Base-by-base conservation (phyloP, 352 stramenopile genomes). In the Globisporangium okanoganense region DNA sequence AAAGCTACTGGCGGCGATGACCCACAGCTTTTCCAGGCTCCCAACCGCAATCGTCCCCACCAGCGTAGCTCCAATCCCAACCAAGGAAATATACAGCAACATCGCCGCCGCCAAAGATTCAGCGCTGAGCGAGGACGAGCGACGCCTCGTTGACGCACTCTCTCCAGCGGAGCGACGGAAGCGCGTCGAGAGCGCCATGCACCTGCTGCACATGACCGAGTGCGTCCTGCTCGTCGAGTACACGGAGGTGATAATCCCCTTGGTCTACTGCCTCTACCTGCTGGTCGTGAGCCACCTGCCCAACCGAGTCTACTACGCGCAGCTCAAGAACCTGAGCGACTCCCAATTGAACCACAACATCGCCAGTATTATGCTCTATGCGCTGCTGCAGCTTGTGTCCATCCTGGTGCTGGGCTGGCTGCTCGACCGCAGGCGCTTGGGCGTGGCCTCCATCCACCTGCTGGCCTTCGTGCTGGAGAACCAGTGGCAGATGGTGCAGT, bases 381-480 rank as follows among this genome's bases (percentile, higher is more conserved):
- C 45, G 8, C 50, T 60, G 16, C 56, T 82, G 24, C 69, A 82
- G 48, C 22, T 82, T 1, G 25, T 56, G 6, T 82, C 74, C 3
- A 49, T 79, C 12, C 14, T 77, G 18, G 31, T 72, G 14, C 65
- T 83, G 14, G 40, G 55, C 20, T 38, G 59, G 18, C 3, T 76
- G 0, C 36, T 83, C 5, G 58, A 36, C 20, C 52, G 44, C 0
- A 51, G 57, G n/a, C 25, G 71, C 5, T 20, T 24, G 25, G 47
- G 43, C 9, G 29, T 83, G 22, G 67, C 68, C 5, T 56, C 55
- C 10, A 6, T 78, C 12, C 44, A 41, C 1, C 65, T 72, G 27
- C 24, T 81, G 0, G 58, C 62, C 0, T 81, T 84, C 33, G 48
- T 84, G 27, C 51, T 81, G 10, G 56, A 65, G 5, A 67, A 61